phyloP scores from a whole-genome alignment of 1,284 basidiomycete species.

The Leccinum pseudoinsigne region DNA sequence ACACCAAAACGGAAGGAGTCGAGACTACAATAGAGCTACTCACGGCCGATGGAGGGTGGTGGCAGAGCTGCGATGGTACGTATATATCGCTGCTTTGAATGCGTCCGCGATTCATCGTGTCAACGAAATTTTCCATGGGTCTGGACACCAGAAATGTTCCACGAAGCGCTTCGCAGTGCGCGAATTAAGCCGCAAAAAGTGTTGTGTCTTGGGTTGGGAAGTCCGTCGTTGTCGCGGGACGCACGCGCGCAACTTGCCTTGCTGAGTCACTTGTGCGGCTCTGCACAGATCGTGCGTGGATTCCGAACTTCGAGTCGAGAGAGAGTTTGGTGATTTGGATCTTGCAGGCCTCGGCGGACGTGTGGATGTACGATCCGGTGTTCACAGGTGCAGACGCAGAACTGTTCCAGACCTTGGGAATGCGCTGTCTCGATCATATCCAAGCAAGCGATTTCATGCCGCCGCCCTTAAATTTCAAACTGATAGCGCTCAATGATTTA shows the following conservation, averaged over 20 bases:
- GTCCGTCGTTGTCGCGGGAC: constrained; percentile 57
- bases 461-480: constrained; percentile 7
- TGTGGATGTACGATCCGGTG: constrained; percentile 68
- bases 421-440: constrained; percentile 51
- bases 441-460: constrained; percentile 38
- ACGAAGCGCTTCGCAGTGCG: constrained; percentile 32
- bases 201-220: constrained; percentile 72
- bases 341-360: constrained; percentile 44
- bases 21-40: constrained; percentile 25
- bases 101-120: constrained; percentile 4
- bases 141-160: constrained; percentile 35
- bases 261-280: constrained; percentile 53
- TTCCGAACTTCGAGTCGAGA: not conserved
- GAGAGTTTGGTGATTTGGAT: not conserved
- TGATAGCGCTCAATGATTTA: constrained; percentile 5
- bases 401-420: constrained; percentile 49
- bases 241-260: constrained; percentile 68
- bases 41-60: constrained; percentile 41
- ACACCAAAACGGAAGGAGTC: too few relatives aligned
- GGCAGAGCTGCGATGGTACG: constrained; percentile 38
- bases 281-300: constrained; percentile 56
- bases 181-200: constrained; percentile 28
- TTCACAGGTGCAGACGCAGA: constrained; percentile 59
- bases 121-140: not conserved
- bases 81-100: constrained; percentile 6